A percentile compares a stretch with the other conserved stretches of the same genome.
phyloP scores from a whole-genome alignment of 2,329 filamentous ascomycete genomes.

The Leptodontidium sp. region DNA sequence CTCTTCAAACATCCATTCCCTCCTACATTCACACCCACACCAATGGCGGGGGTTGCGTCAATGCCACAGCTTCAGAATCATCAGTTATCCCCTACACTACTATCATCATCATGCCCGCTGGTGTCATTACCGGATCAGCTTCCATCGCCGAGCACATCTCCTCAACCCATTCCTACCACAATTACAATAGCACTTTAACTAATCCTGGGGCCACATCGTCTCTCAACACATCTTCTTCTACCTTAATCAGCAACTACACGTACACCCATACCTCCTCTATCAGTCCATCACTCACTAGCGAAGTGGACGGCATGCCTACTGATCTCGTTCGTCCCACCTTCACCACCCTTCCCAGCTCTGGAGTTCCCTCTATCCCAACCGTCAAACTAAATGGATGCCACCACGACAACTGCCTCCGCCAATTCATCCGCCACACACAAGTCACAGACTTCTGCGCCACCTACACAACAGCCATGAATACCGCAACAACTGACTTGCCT shows the following conservation, averaged over 20 bases:
- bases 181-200: neutral
- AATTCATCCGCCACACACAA: slow-evolving; percentile 31
- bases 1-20: neutral
- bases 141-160: neutral
- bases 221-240: neutral
- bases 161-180: neutral
- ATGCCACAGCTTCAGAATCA: neutral
- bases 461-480: slow-evolving; percentile 33
- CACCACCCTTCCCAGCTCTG: neutral
- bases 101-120: neutral
- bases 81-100: neutral
- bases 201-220: neutral
- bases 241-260: neutral
- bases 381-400: slow-evolving; percentile 25
- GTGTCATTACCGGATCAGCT: neutral
- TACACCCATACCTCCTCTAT: too few species aligned
- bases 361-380: neutral
- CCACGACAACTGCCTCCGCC: slow-evolving; percentile 35
- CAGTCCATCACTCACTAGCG: neutral
- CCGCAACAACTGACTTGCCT: slow-evolving; percentile 31
- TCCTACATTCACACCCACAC: neutral
- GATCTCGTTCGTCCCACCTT: neutral
- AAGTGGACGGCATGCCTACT: neutral
- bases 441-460: slow-evolving; percentile 35
- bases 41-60: neutral